These are phyloP conservation scores for Silene coronaria DNA, from an alignment of 179 eudicot species.

Conservation along the genomic window DNA sequence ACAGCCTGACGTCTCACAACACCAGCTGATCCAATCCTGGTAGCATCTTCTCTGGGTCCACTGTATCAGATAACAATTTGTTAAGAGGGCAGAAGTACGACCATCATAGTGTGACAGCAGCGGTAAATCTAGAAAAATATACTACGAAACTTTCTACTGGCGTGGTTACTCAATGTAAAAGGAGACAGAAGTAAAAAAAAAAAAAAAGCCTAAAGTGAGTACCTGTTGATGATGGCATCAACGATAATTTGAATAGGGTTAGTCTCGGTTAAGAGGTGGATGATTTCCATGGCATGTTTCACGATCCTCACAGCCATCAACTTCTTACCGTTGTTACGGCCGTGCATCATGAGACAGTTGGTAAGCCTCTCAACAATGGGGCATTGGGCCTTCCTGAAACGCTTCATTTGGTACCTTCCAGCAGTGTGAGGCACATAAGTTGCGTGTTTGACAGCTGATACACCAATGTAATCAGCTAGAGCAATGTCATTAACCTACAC, in stretches of 20 bases:
- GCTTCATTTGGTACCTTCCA: conserved; percentile 56
- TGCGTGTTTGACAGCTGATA: conserved; percentile 44
- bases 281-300: conserved; percentile 73
- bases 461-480: conserved; percentile 47
- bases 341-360: conserved; percentile 75
- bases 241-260: conserved; percentile 67
- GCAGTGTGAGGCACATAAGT: conserved; percentile 61
- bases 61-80: background rate
- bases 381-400: conserved; percentile 69
- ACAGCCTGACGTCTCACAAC: conserved; percentile 93
- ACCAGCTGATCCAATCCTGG: conserved; percentile 91
- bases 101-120: background rate
- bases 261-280: conserved; percentile 47
- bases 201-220: background rate
- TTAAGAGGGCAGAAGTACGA: background rate
- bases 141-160: too few relatives aligned
- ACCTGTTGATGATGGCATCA: conserved; percentile 75
- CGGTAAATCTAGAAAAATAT: too few relatives aligned
- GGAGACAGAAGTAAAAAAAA: background rate
- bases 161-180: too few relatives aligned
- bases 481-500: conserved; percentile 43
- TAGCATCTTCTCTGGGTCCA: conserved; percentile 94
- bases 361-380: conserved; percentile 67
- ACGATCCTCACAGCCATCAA: conserved; percentile 59
- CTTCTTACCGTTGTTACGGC: conserved; percentile 71